Percentiles rank a stretch among this genome's conserved stretches.
phyloP scores from a whole-genome alignment of 2,329 filamentous ascomycete genomes.

The Phoma sp. region DNA sequence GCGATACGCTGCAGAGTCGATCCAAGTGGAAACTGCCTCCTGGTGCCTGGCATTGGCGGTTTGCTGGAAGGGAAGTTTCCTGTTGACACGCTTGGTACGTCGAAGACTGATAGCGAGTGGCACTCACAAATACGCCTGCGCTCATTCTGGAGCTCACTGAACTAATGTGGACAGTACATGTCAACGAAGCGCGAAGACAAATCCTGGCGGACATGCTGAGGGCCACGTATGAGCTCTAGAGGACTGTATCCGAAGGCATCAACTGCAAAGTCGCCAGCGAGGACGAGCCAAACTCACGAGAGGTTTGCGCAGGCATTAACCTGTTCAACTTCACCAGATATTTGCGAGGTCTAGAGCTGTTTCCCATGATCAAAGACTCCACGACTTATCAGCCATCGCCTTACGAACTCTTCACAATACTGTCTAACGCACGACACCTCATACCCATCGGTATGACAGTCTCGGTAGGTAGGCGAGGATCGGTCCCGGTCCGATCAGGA shows the following conservation, averaged over 20 bases:
- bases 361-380: slow-evolving; percentile 2
- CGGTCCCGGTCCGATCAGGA: background rate
- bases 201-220: slow-evolving; percentile 1
- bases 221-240: slow-evolving; percentile 4
- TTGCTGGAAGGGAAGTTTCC: slow-evolving; percentile 1
- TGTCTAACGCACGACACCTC: background rate
- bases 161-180: slow-evolving; percentile 3
- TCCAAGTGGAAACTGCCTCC: background rate
- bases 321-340: background rate
- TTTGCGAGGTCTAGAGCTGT: background rate
- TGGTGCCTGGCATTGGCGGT: background rate
- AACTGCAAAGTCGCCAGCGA: background rate
- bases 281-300: background rate
- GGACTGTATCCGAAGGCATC: background rate
- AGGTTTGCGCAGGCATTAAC: slow-evolving; percentile 8
- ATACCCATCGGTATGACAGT: background rate
- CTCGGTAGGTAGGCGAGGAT: background rate
- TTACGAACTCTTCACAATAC: background rate
- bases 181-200: slow-evolving; percentile 3
- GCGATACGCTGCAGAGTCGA: slow-evolving; percentile 1
- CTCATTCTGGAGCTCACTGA: background rate
- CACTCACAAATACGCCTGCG: no score
- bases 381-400: background rate
- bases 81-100: slow-evolving; percentile 5
- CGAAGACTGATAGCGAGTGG: background rate